Evolutionary conservation across 2,329 filamentous ascomycete species (phyloP), one percentile per base, ranked within the genome.

Genomic region (Hypocreales sp.): DNA sequence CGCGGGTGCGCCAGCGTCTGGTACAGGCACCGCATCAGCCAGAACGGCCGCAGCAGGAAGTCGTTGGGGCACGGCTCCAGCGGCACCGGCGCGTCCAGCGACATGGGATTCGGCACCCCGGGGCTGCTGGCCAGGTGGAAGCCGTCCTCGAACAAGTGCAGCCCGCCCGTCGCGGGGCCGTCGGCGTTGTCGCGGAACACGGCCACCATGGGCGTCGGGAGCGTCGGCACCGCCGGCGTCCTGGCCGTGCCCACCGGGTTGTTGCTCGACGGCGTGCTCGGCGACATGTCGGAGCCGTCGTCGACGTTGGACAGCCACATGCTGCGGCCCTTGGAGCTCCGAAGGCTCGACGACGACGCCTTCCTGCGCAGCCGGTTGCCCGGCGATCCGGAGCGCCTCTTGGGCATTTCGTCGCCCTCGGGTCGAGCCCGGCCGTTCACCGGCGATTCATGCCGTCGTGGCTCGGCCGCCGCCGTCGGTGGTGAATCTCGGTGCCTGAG

Each of bases 11-110:
- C 79, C 24, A 98, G 72, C 0, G 86, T 93, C 48, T 94, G 83
- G 46, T 90, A 92, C 15, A 98, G 64, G 35, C 80, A 86, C 29
- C 90, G 75, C 82, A 98, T 93, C 24, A 98, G 63, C 90, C 90
- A 98, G 51, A 94, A 98, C 2, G 90, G 92, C 13, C 90, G 75
- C n/a, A 95, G 64, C 42, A 94, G 66, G 33, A 78, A 76, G 22
- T 92, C 83, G 20, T 79, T 81, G 1, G 90, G 90, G 47, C 92
- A 98, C 4, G 90, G 80, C 45, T 98, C 90, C 5, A 98, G 64
- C 0, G 83, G 72, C 14, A 77, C 66, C 9, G 86, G 86, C 1
- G 73, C 68, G 37, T 83, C 74, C 0, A 59, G 44, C 9, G 62
- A 59, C n/a, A 67, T 48, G 4, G 65, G 59, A 31, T 77, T 75